A percentile compares a stretch with the other conserved stretches of the same genome.
phyloP scores from a whole-genome alignment of 805 yeast genomes.

The Saccharomycopsis microspora region DNA sequence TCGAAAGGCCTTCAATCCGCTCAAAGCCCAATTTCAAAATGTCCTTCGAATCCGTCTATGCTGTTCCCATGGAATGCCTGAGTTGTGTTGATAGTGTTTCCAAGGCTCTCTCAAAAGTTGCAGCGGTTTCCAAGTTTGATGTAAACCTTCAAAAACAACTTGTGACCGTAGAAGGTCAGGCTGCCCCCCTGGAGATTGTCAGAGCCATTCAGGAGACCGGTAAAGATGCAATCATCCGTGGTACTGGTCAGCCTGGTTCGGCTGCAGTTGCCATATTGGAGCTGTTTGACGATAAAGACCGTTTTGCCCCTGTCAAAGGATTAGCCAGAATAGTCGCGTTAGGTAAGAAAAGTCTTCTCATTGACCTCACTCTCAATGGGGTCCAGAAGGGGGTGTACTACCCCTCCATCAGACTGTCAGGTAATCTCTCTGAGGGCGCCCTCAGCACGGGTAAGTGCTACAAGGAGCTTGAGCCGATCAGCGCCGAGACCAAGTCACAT shows the following conservation, averaged over 20 bases:
- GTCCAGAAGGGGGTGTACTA: conserved; percentile 49
- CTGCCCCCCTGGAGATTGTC: conserved; percentile 70
- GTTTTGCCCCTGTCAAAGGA: conserved; percentile 61
- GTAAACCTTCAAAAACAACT: conserved; percentile 48
- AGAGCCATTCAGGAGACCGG: conserved; percentile 62
- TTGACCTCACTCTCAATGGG: conserved; percentile 75
- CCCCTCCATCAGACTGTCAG: conserved; percentile 58
- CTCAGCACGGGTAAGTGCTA: conserved; percentile 47
- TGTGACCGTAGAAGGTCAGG: conserved; percentile 56
- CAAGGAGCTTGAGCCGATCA: conserved; percentile 30
- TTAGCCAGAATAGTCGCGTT: conserved; percentile 75
- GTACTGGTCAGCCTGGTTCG: conserved; percentile 75
- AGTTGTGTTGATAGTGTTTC: conserved; percentile 54
- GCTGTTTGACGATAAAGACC: conserved; percentile 38
- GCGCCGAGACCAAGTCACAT: conserved; percentile 13
- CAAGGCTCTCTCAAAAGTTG: conserved; percentile 37
- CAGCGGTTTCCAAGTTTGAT: conserved; percentile 39
- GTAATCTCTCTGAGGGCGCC: conserved; percentile 70
- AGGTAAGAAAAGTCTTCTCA: conserved; percentile 38
- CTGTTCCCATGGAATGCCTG: conserved; percentile 76
- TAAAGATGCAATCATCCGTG: conserved; percentile 83
- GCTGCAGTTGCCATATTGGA: conserved; percentile 91
- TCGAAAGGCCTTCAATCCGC: neutral
- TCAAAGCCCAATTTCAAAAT: too few species aligned
- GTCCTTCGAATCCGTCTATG: conserved; percentile 56